Conservation (phyloP, 257 asterid genomes). For the Pogostemon cablin region DNA sequence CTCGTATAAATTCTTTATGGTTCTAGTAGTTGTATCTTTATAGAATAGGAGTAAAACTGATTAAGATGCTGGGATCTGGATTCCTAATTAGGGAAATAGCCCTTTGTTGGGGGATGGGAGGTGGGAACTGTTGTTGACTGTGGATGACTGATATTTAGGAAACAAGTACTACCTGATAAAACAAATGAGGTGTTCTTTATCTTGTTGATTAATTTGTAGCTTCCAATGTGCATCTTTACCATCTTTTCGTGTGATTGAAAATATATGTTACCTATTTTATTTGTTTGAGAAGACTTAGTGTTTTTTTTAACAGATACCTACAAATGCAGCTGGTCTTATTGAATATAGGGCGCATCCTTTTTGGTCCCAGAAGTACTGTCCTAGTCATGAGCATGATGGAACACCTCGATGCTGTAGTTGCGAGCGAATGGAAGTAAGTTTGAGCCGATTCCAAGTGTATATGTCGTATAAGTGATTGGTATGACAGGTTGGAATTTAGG, state of each 20-base stretch:
- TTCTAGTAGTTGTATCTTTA: not conserved
- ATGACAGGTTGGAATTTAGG: not conserved
- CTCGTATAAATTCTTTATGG: not conserved
- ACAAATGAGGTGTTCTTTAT: not conserved
- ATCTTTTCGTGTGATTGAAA: constrained; percentile 14
- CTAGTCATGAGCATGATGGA: constrained; percentile 92
- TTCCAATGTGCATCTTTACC: not conserved
- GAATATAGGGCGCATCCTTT: constrained; percentile 97
- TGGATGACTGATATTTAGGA: constrained; percentile 2
- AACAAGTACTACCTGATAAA: not conserved
- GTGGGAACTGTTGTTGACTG: not conserved
- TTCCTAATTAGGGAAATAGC: not conserved
- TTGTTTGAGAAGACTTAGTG: constrained; percentile 32
- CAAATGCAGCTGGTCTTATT: constrained; percentile 86
- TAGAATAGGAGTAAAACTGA: not conserved
- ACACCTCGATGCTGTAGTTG: constrained; percentile 99
- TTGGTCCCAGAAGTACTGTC: constrained; percentile 99
- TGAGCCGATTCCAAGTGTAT: constrained; percentile 1
- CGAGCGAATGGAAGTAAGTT: constrained; percentile 90
- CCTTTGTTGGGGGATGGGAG: not conserved
- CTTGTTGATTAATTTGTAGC: not conserved
- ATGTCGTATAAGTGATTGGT: not conserved
- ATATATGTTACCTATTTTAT: not conserved
- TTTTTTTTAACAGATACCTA: constrained; percentile 70
- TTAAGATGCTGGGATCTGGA: not conserved